phyloP scores from a whole-genome alignment of 345 rosid species.

The Jatropha curcas region DNA sequence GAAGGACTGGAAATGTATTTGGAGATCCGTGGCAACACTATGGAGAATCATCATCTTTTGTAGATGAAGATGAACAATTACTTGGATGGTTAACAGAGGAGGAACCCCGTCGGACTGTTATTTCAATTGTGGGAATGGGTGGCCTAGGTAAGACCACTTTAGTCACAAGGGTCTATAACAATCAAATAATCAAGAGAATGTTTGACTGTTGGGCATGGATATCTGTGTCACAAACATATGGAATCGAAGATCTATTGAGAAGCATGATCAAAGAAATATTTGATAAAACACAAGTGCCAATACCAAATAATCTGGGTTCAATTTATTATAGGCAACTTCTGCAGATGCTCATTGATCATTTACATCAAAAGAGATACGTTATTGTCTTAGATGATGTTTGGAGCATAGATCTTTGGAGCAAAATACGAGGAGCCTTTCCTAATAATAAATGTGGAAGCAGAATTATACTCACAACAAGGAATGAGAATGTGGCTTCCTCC shows the following conservation, averaged over 20 bases:
- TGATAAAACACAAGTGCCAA: constrained; percentile 8
- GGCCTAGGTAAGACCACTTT: constrained; percentile 42
- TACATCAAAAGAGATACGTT: constrained; percentile 29
- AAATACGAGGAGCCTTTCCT: constrained; percentile 28
- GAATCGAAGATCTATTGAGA: constrained; percentile 20
- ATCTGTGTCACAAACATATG: constrained; percentile 25
- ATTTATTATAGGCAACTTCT: constrained; percentile 26
- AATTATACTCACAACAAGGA: constrained; percentile 32
- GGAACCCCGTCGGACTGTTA: constrained; percentile 22
- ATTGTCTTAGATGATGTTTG: constrained; percentile 41
- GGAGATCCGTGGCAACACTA: constrained; percentile 12
- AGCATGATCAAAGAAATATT: constrained; percentile 27
- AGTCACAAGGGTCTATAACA: constrained; percentile 26
- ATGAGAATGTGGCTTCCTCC: constrained; percentile 27
- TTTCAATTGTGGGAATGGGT: constrained; percentile 37
- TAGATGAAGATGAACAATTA: constrained; percentile 30
- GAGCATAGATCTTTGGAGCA: constrained; percentile 35
- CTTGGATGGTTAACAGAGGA: constrained; percentile 23
- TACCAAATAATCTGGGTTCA: constrained; percentile 20
- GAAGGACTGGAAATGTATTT: neutral
- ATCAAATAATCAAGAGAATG: constrained; percentile 8
- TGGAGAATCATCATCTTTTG: constrained; percentile 26
- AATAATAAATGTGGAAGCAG: constrained; percentile 25
- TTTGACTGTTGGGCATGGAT: constrained; percentile 35
- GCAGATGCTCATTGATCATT: constrained; percentile 17